Base-by-base conservation (phyloP, 2,329 filamentous ascomycete species). In the Colletotrichum zoysiae region DNA sequence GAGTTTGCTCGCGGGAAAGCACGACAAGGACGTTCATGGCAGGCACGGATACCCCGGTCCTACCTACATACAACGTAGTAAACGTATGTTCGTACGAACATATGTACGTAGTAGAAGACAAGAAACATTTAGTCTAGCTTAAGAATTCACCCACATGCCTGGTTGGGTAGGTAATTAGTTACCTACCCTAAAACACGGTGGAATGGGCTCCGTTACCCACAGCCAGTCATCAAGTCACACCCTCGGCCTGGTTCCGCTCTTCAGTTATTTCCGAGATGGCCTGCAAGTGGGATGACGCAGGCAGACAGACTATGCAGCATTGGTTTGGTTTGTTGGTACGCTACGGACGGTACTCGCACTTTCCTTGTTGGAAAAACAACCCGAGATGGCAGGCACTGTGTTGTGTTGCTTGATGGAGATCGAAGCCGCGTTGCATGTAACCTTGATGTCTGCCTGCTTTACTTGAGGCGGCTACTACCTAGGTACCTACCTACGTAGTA, bases 391-490 rank as follows among this genome's bases (percentile, higher is more conserved):
- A 33, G 30, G 48, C 26, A 33, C 18, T 33, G 30, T 30, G 30
- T 30, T 30, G 30, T 30, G 30, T 50, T 44, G 18, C 44, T 60
- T 60, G 57, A 18, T 33, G 26, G 26, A 60, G 26, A 60, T 60
- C 20, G 57, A 48, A 48, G 57, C 16, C 42, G 11, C 44, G 14
- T 62, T 53, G 46, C n/a, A 48, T 51, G 60, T 8, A 38, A 53
- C 48, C 44, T 62, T 40, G n/a, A 61, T 35, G 67, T 57, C 56
- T 62, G 57, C 64, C 59, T 62, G 12, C 59, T 50, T 53, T 9
- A 51, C 14, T 30, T 14, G 50, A 20, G 1, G 50, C 9, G 30
- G 30, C 30, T 30, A 30, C 30, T 30, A 30, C 30, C 26, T 30
- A 30, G 2, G 2, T 30, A 30, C 26, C 30, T 30, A 30, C 30